Conservation (phyloP, 352 stramenopile genomes). For the Globisporangium apiculatum region DNA sequence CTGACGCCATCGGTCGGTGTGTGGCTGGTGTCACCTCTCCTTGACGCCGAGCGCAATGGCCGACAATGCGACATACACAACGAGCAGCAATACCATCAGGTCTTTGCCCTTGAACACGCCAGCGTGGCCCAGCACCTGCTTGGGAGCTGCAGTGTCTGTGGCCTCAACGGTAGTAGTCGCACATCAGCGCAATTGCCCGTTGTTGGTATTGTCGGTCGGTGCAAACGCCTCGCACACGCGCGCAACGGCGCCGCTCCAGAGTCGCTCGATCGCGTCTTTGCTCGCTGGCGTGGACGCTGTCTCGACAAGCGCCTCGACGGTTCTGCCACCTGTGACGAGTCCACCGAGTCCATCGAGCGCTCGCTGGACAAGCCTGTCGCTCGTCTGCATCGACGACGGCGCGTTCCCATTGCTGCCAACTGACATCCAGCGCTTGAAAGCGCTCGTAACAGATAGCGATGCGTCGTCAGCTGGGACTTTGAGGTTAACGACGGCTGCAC, state of each 20-base stretch:
- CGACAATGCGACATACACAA: conserved; percentile 2
- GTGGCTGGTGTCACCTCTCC: neutral
- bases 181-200: neutral
- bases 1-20: neutral
- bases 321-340: neutral
- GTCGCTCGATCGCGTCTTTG: neutral
- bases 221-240: neutral
- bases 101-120: conserved; percentile 1
- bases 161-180: neutral
- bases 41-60: neutral
- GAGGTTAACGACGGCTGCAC: neutral
- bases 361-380: neutral
- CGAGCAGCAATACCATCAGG: neutral
- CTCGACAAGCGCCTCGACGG: conserved; percentile 2
- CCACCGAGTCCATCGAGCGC: neutral
- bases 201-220: neutral
- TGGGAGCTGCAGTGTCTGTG: no score
- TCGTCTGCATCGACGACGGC: neutral
- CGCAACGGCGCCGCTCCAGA: neutral
- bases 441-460: neutral
- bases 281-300: neutral
- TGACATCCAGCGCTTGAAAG: conserved; percentile 6
- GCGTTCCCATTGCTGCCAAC: neutral
- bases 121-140: neutral
- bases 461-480: neutral